Percentiles rank a stretch among this genome's conserved stretches.
Evolutionary conservation across 495 filamentous ascomycete genomes (phyloP).

Genomic region (Penicillium coffeae): DNA sequence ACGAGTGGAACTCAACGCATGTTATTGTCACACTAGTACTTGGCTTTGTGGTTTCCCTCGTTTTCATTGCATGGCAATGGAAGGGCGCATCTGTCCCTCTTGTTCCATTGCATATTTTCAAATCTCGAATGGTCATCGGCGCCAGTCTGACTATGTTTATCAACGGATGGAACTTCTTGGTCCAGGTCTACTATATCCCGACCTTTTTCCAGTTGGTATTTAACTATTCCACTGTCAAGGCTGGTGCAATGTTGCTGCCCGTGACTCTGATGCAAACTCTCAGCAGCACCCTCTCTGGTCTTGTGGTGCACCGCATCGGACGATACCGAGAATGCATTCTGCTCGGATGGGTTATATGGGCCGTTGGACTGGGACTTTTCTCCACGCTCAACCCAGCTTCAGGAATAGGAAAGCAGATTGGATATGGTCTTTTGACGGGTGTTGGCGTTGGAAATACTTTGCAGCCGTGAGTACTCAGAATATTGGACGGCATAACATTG

Average conservation of each 20-base stretch:
- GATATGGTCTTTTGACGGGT: conserved; percentile 49
- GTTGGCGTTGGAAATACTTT: conserved; percentile 52
- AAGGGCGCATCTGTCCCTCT: conserved; percentile 28
- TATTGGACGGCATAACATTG: not conserved
- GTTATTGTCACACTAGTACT: conserved; percentile 46
- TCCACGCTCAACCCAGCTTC: conserved; percentile 49
- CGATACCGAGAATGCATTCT: conserved; percentile 51
- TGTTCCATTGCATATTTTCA: conserved; percentile 49
- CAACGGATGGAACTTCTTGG: conserved; percentile 53
- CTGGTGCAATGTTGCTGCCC: conserved; percentile 51
- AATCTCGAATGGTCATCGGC: conserved; percentile 46
- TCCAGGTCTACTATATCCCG: conserved; percentile 54
- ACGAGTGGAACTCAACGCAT: conserved; percentile 46
- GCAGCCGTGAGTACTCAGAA: conserved; percentile 38
- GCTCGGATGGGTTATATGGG: conserved; percentile 51
- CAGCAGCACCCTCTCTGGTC: conserved; percentile 29
- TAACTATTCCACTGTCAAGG: conserved; percentile 46
- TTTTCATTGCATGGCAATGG: conserved; percentile 52
- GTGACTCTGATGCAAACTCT: conserved; percentile 49
- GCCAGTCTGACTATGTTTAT: conserved; percentile 53
- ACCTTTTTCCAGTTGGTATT: conserved; percentile 55
- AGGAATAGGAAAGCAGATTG: conserved; percentile 50
- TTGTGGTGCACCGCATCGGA: conserved; percentile 51
- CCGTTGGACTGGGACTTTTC: conserved; percentile 49
- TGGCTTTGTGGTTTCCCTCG: conserved; percentile 39